Evolutionary conservation across 2,329 filamentous ascomycete species (phyloP), one percentile per base, ranked within the genome.

Genomic region (Aspergillus latus): DNA sequence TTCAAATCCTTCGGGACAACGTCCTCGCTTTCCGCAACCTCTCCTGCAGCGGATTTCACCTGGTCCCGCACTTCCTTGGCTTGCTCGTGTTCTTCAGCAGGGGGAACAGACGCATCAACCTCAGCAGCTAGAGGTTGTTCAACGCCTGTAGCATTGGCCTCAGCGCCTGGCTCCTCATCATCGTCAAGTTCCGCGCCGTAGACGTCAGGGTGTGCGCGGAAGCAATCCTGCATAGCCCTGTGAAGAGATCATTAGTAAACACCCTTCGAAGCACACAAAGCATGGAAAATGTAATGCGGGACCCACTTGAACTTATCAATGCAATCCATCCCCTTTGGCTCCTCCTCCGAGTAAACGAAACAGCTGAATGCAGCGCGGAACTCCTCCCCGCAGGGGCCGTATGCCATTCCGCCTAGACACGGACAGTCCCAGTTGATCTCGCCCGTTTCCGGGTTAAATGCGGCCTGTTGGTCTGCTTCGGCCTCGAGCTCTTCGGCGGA

Each of bases 341-440:
- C 94, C 72, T 96, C 90, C 42, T 85, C 86, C 2, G 90, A 96
- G 78, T 88, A 94, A n/a, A 99, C 92, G 69, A 99, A 99, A 79
- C 94, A 99, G 83, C 92, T 96, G 69, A 99, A 99, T 0, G 94
- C 94, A 26, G 87, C 87, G 80, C 88, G 92, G 83, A 99, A 99
- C 69, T 97, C 87, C 72, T 95, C 90, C 47, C 94, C 94, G 72
- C 94, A 99, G 52, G 94, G 94, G 0, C 94, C 94, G 70, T 96
- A 79, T 6, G 94, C 94, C 94, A 99, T 99, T 52, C 94, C 94
- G 48, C 94, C 94, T 34, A 99, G 80, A 74, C 94, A 99, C 13
- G 94, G 94, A 76, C 94, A 99, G 73, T 97, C 94, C 94, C 94
- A 99, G 82, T 99, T 99, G 78, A 99, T 99, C 82, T 99, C 94